Base-by-base conservation (phyloP, 768 basidiomycete genomes). In the Suillus hirtellus region DNA sequence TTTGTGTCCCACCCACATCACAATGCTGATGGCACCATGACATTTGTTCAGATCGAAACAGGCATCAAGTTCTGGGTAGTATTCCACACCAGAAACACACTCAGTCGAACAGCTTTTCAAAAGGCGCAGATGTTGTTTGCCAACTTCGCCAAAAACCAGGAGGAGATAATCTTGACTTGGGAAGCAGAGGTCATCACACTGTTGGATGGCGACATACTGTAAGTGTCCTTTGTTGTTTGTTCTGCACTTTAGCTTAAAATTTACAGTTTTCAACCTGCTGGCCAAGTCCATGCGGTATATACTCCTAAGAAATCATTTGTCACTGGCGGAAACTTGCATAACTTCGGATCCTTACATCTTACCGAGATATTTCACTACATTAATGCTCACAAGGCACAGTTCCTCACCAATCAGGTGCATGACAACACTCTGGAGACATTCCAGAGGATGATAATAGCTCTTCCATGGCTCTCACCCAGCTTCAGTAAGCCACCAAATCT, bases 31-130 rank as follows among this genome's bases (percentile, higher is more conserved):
- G 46, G 67, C 4, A 53, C 46, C 0, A 35, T n/a, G 1, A 68
- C 61, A 0, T 65, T 58, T 11, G 37, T 68, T 5, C 9, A 49
- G 17, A 4, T 35, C 3, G 34, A 53, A 35, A 50, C 42, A 0
- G 67, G 61, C 1, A 35, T 62, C 9, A 68, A 68, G 52, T 8
- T 65, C 15, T 68, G 67, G 67, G 17, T 56, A 37, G n/a, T 49
- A 11, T 44, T 59, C 37, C 21, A 12, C 9, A 10, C 46, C 21
- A 47, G 24, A 12, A 10, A 47, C 3, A 14, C 3, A 14, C 21
- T 47, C 46, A 24, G 11, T 24, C 21, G 12, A 49, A 49, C 47
- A 49, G 21, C 21, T 21, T 21, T 49, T 49, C 47, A 49, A 24
- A 49, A 49, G 12, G 47, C 47, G 1, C 47, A 49, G 21, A 49